Base-by-base conservation (phyloP, 75 land plant species). In the Picea sitchensis region DNA sequence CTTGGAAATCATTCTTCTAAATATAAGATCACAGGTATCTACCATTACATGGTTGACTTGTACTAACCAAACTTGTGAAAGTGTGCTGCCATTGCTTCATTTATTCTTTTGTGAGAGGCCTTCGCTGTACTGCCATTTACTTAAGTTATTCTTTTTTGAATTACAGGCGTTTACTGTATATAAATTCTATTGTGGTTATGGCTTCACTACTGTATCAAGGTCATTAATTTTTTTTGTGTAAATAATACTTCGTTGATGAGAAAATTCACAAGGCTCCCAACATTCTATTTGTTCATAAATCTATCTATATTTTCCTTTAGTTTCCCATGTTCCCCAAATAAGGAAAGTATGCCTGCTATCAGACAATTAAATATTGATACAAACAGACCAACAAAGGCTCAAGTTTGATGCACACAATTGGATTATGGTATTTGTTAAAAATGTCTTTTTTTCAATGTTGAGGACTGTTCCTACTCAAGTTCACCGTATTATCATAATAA, bases 11-110 rank as follows among this genome's bases (percentile, higher is more conserved):
- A 71, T 71, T 36, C 71, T 44, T n/a, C 47, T 71, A 8, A 44
- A 71, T 71, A 20, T n/a, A 7, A 18, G 56, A 17, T 51, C 51
- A 13, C 56, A 44, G 51, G 17, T 44, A 44, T 71, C 13, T 2
- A 51, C 56, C 9, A 2, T 51, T 51, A 9, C 11, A 51, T 32
- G 69, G 73, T 69, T 69, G 34, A 36, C 17, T 41, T 69, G 17
- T 71, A 71, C 74, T n/a, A 71, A 64, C 26, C 31, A 64, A n/a
- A 71, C 13, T 71, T 71, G 34, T 15, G 73, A 71, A 44, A 11
- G 3, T 71, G 20, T 36, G 12, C 13, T 71, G 20, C 54, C 73
- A 71, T 71, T 71, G n/a, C 74, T 47, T n/a, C 9, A 36, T n/a
- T 71, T 41, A n/a, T 71, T 71, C 56, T 71, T 21, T 38, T 41